A percentile compares a stretch with the other conserved stretches of the same genome.
Conservation (phyloP, 108 stramenopile genomes). For the Cyclotella distinguenda region DNA sequence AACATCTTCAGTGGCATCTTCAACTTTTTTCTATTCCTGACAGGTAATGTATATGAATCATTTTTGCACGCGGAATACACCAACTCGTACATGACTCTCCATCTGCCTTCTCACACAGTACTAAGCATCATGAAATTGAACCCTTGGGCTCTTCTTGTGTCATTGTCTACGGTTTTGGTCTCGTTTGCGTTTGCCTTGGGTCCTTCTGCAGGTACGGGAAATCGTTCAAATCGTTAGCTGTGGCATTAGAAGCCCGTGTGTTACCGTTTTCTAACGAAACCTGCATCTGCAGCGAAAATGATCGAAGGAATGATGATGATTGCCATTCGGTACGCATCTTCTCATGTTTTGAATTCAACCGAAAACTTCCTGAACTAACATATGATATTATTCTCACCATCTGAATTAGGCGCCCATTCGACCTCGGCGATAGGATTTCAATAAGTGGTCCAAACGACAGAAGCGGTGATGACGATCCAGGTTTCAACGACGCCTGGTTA, state of each 20-base stretch:
- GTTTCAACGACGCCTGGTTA: conserved; percentile 59
- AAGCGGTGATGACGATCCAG: conserved; percentile 31
- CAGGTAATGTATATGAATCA: too few species aligned
- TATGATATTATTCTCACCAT: not conserved
- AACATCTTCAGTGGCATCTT: conserved; percentile 59
- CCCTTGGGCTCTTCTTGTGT: conserved; percentile 74
- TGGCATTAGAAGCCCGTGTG: not conserved
- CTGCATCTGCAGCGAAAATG: conserved; percentile 58
- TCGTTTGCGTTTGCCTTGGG: conserved; percentile 79
- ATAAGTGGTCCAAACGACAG: conserved; percentile 45
- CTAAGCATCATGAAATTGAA: conserved; percentile 62
- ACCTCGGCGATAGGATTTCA: conserved; percentile 81
- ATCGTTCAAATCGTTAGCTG: not conserved
- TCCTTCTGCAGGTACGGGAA: conserved; percentile 4
- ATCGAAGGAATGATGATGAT: conserved; percentile 79
- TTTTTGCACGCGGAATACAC: too few species aligned
- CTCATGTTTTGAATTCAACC: too few species aligned
- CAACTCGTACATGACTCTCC: too few species aligned
- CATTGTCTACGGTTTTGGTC: conserved; percentile 66
- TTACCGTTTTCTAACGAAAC: not conserved
- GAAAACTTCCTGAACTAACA: too few species aligned
- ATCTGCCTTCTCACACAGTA: too few species aligned
- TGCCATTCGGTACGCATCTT: conserved; percentile 29
- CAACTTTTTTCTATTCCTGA: conserved; percentile 54
- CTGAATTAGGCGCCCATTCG: conserved; percentile 62